Evolutionary conservation across 2,329 filamentous ascomycete species (phyloP), one percentile per base, ranked within the genome.

Genomic region (Ciborinia camelliae): DNA sequence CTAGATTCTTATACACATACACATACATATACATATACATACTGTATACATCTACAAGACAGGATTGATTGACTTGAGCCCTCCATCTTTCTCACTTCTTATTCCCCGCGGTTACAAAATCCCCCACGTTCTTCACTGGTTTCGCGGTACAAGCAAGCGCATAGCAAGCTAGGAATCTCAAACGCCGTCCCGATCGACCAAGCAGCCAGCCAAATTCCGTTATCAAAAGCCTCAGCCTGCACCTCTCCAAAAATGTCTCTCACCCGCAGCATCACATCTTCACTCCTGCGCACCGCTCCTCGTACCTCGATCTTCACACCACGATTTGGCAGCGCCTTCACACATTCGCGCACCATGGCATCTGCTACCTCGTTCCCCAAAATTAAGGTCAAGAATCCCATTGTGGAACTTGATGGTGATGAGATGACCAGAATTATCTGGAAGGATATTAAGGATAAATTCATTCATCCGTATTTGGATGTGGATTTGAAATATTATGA

Each of bases 381-480:
- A 89, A 98, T 98, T 86, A 95, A 96, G 86, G 95, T 99, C 83
- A 93, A 96, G 88, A 98, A 97, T 81, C 95, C 95, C 71, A 89
- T 99, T 77, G 95, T 99, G 79, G 95, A 98, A 83, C 86, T 98
- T 75, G 94, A 98, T 78, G 94, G 94, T 75, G 87, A 90, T 74
- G 87, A 92, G 88, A 98, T 98, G 95, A 99, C 95, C 74, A 86
- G 95, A 75, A 93, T 99, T 78, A 99, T 99, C 83, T 99, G 95
- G 95, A 84, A 97, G 83, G 88, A 91, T 79, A 99, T 99, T 86
- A 97, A 97, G 86, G 91, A 98, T 82, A 97, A 96, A 85, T 94
- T 97, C 83, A 97, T 97, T 80, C 84, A 89, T 81, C 93, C 93
- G 64, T 97, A 95, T 82, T 89, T 99, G 72, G 93, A 97, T 79